Evolutionary conservation across 768 basidiomycete genomes (phyloP).

Genomic region (Hortiboletus campestris): DNA sequence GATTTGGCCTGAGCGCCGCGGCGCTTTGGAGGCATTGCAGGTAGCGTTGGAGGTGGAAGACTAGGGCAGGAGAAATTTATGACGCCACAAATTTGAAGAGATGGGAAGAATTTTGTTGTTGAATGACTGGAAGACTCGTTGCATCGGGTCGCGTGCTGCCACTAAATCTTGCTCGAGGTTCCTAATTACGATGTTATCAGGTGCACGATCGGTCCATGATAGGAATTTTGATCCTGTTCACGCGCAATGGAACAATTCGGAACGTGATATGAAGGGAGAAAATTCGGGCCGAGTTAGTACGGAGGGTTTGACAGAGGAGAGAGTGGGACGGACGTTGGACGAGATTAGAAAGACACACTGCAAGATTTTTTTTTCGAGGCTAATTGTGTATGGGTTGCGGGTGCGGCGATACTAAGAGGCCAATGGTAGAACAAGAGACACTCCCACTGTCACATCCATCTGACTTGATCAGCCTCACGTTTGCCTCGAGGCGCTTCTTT

Average conservation of each 20-base stretch:
- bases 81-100: constrained; percentile 16
- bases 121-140: constrained; percentile 15
- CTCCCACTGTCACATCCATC: background rate
- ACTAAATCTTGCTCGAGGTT: background rate
- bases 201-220: constrained; percentile 32
- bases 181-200: constrained; percentile 31
- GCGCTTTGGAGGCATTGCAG: constrained; percentile 32
- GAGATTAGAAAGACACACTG: constrained; percentile 5
- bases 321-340: background rate
- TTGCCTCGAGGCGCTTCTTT: constrained; percentile 27
- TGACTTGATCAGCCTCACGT: constrained; percentile 17
- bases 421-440: background rate
- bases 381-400: background rate
- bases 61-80: constrained; percentile 6
- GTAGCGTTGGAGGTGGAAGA: background rate
- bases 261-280: constrained; percentile 1
- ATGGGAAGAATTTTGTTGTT: constrained; percentile 8
- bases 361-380: background rate
- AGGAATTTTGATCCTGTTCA: constrained; percentile 23
- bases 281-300: constrained; percentile 2
- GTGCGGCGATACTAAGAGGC: constrained; percentile 13
- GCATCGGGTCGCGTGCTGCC: constrained; percentile 27
- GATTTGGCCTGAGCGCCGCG: constrained; percentile 18
- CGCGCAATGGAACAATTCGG: constrained; percentile 23
- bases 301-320: background rate